Evolutionary conservation across 352 stramenopile species (phyloP), one percentile per base, ranked within the genome.

Genomic region (Globisporangium spiculum): DNA sequence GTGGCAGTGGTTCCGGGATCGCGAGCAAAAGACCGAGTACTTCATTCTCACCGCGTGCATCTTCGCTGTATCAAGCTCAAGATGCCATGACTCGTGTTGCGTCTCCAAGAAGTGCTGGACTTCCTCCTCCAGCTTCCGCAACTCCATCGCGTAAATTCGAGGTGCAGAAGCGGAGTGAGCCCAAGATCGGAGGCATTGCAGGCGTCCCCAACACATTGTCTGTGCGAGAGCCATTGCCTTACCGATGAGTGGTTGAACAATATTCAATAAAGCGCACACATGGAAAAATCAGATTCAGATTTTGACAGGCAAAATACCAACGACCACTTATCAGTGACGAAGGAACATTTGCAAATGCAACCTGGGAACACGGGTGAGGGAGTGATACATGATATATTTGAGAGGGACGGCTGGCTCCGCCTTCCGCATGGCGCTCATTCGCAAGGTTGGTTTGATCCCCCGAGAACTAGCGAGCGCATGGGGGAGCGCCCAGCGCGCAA

Each of bases 171-270:
- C 83, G 78, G 12, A 76, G 80, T 20, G 50, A 66, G 9, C 38
- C 72, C 46, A 59, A 65, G 20, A 38, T 83, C 24, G 71, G 75
- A 18, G 78, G 80, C 18, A 57, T 91, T 18, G 77, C 75, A 20
- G 83, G 83, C 0, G 69, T 84, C 6, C 53, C 78, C 18, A 89
- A 80, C 32, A 52, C 48, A 6, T 67, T 91, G 3, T 85, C 76
- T 6, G 53, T 66, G 26, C 78, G 81, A 2, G 81, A 89, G 30
- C 70, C 73, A 59, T 57, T 91, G 60, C 83, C 78, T 26, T 91
- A 90, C 64, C 78, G 81, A 48, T 91, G 69, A 83, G 34, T 38
- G 5, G 22, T 26, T 12, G 18, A 41, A 3, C 22, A 38, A 34
- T 26, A n/a, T 36, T 9, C 32, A 36, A 6, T 36, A 36, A 36